Evolutionary conservation across 257 asterid species (phyloP).

Genomic region (Solanum dulcamara): DNA sequence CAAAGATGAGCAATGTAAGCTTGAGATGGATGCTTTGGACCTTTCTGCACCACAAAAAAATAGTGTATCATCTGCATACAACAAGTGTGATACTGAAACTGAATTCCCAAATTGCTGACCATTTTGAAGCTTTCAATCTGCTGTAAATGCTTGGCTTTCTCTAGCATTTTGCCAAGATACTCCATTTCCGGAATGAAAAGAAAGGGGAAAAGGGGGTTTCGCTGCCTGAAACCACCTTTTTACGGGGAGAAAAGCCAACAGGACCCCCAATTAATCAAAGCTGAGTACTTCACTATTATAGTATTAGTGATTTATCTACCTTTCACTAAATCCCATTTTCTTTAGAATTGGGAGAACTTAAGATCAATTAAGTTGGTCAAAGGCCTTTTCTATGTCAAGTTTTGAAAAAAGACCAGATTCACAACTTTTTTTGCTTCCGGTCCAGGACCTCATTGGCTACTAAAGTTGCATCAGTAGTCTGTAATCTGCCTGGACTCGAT

Average conservation of each 20-base stretch:
- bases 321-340: neutral
- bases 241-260: neutral
- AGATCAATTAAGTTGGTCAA: neutral
- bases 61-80: neutral
- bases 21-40: neutral
- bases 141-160: neutral
- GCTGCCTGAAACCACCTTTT: neutral
- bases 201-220: neutral
- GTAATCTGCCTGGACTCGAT: neutral
- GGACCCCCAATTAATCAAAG: neutral
- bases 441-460: neutral
- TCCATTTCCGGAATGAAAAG: neutral
- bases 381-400: neutral
- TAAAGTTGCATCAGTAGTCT: neutral
- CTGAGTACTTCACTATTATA: neutral
- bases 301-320: neutral
- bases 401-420: neutral
- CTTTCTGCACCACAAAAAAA: neutral
- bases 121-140: no score
- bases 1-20: neutral
- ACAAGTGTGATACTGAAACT: neutral
- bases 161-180: neutral
- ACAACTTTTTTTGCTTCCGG: neutral
- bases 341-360: neutral
- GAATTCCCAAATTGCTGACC: neutral